Evolutionary conservation across 768 basidiomycete species (phyloP).

Genomic region (Russula griseocarnosa): DNA sequence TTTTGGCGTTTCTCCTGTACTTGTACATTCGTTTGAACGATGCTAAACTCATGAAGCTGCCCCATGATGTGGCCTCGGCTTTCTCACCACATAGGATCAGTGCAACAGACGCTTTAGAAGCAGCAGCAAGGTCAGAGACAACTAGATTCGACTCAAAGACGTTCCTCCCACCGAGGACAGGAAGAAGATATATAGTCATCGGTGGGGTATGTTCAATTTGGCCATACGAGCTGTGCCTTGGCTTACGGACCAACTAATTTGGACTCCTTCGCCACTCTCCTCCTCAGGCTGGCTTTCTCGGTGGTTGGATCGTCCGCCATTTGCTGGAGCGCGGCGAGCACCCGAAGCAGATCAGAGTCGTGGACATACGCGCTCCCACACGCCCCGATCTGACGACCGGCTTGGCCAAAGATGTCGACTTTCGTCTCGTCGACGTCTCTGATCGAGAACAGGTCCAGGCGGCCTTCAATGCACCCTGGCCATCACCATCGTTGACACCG

Average conservation of each 20-base stretch:
- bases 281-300: conserved; percentile 64
- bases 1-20: conserved; percentile 28
- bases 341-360: conserved; percentile 55
- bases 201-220: conserved; percentile 54
- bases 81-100: conserved; percentile 54
- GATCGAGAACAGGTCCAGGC: conserved; percentile 49
- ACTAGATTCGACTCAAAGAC: conserved; percentile 39
- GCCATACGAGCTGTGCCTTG: neutral
- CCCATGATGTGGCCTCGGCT: conserved; percentile 41
- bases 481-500: conserved; percentile 37
- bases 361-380: conserved; percentile 62
- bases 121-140: conserved; percentile 39
- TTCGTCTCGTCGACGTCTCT: conserved; percentile 56
- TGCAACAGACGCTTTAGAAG: conserved; percentile 39
- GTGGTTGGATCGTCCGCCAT: conserved; percentile 72
- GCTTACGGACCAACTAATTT: neutral
- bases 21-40: conserved; percentile 54
- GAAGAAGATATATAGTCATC: conserved; percentile 69
- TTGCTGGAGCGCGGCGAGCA: conserved; percentile 69
- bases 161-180: conserved; percentile 63
- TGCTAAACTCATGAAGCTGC: conserved; percentile 46
- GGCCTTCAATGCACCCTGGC: conserved; percentile 67
- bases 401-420: conserved; percentile 49
- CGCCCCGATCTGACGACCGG: conserved; percentile 55
- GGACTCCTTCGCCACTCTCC: neutral